phyloP scores from a whole-genome alignment of 192 early-diverging fungal species.

The Entomortierella lignicola region DNA sequence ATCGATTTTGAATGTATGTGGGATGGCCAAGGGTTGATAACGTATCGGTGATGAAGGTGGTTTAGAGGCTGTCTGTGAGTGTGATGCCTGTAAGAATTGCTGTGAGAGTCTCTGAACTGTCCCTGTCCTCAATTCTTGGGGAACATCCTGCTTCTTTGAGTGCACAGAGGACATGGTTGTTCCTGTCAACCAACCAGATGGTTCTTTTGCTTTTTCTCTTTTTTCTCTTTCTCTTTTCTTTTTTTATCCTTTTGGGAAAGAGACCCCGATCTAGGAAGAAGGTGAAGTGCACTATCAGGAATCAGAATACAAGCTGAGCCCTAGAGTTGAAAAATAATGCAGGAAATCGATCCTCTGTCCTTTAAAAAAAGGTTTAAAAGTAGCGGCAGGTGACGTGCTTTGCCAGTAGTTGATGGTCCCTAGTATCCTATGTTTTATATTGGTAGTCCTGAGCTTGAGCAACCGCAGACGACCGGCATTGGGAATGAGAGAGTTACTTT shows the following conservation, averaged over 20 bases:
- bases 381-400: too few species aligned
- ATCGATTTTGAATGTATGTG: conserved; percentile 17
- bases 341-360: too few species aligned
- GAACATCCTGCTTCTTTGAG: conserved; percentile 37
- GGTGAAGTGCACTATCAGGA: too few species aligned
- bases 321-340: too few species aligned
- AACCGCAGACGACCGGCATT: conserved; percentile 10
- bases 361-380: too few species aligned
- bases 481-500: not conserved
- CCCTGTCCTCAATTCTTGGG: conserved; percentile 36
- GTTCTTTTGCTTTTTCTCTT: not conserved
- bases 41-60: conserved; percentile 21
- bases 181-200: not conserved
- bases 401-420: too few species aligned
- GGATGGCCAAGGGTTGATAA: conserved; percentile 29
- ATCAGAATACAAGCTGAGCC: too few species aligned
- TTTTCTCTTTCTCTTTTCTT: too few species aligned
- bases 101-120: conserved; percentile 46
- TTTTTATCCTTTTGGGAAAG: too few species aligned
- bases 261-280: too few species aligned
- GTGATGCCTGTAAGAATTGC: conserved; percentile 32
- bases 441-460: not conserved
- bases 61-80: conserved; percentile 6
- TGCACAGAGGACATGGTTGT: conserved; percentile 22
- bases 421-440: too few species aligned